Conservation (phyloP, 2,329 filamentous ascomycete species). For the Aspergillus transmontanensis region DNA sequence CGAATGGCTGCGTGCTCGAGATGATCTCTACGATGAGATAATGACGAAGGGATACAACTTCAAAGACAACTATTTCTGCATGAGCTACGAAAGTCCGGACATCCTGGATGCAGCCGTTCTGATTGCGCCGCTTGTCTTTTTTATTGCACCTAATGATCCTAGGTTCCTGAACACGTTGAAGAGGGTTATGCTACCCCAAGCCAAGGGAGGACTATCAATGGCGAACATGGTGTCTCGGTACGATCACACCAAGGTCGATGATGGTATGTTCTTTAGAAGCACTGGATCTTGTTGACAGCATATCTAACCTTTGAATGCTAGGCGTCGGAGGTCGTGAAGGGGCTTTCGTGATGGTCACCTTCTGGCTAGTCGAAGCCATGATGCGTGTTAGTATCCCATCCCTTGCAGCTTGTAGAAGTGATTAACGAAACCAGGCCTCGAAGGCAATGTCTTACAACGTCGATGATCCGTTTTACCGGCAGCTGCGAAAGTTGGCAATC, state of each 20-base stretch:
- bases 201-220: background rate
- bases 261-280: background rate
- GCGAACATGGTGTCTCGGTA: background rate
- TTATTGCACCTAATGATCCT: background rate
- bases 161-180: background rate
- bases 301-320: background rate
- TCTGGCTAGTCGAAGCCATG: background rate
- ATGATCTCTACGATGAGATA: conserved; percentile 71
- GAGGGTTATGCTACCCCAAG: background rate
- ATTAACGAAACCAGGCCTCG: background rate
- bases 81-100: conserved; percentile 73
- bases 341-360: background rate
- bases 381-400: background rate
- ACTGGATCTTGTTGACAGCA: rapidly evolving
- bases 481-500: conserved; percentile 44
- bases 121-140: background rate
- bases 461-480: background rate
- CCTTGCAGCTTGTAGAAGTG: background rate
- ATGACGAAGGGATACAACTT: conserved; percentile 78
- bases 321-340: background rate
- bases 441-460: background rate
- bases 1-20: conserved; percentile 68
- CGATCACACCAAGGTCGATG: background rate
- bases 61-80: conserved; percentile 69
- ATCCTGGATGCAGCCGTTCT: conserved; percentile 62